phyloP scores from a whole-genome alignment of 2,329 filamentous ascomycete genomes.

The Scopulariopsis brevicaulis region DNA sequence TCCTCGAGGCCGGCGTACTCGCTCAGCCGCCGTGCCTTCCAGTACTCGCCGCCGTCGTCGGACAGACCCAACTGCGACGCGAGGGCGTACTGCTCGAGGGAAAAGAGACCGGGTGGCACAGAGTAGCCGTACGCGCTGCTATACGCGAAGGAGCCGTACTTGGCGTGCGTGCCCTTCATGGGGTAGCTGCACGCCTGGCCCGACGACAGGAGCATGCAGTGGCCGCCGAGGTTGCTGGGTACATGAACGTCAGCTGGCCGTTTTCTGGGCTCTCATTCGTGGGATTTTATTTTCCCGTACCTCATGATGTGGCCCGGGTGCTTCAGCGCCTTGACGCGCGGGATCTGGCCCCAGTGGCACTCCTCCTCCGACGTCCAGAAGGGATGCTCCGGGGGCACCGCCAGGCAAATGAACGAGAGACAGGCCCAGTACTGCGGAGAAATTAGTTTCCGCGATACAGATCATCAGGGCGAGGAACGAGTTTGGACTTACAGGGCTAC shows the following conservation, averaged over 20 bases:
- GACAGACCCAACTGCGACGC: slow-evolving; percentile 67
- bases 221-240: slow-evolving; percentile 52
- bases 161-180: slow-evolving; percentile 71
- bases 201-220: slow-evolving; percentile 64
- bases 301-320: slow-evolving; percentile 65
- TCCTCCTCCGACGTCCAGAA: slow-evolving; percentile 66
- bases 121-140: slow-evolving; percentile 67
- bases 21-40: slow-evolving; percentile 64
- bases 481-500: slow-evolving; percentile 36
- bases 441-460: background rate
- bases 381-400: slow-evolving; percentile 55
- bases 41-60: slow-evolving; percentile 66
- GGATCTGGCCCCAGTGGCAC: slow-evolving; percentile 41
- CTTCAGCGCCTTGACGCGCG: slow-evolving; percentile 45
- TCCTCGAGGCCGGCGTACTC: slow-evolving; percentile 51
- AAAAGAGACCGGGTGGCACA: slow-evolving; percentile 64
- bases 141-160: slow-evolving; percentile 73
- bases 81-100: slow-evolving; percentile 64
- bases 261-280: background rate
- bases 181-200: slow-evolving; percentile 77
- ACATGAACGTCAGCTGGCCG: background rate
- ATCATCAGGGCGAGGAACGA: background rate
- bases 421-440: slow-evolving; percentile 64
- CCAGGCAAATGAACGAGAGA: slow-evolving; percentile 63
- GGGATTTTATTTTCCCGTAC: slow-evolving; percentile 12